Conservation (phyloP, 805 yeast species). For the Yueomyces sp. region DNA sequence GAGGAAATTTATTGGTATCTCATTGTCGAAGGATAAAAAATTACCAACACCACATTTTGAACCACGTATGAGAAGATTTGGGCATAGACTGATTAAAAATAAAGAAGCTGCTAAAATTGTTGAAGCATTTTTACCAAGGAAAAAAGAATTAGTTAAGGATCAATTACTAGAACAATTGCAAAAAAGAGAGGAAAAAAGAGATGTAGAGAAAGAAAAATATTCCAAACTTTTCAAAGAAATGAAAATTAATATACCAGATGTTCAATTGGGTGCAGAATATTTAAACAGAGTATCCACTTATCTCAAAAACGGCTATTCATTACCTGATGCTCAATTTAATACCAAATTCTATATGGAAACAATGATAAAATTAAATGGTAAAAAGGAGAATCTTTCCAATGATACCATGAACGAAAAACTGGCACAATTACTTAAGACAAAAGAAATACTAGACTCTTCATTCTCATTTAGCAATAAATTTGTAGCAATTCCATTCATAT, state of each 20-base stretch:
- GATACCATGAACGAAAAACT: conserved; percentile 16
- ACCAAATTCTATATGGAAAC: conserved; percentile 39
- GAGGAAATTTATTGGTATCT: conserved; percentile 82
- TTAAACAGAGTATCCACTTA: conserved; percentile 40
- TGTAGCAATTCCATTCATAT: conserved; percentile 10
- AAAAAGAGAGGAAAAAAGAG: conserved; percentile 30
- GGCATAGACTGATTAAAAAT: conserved; percentile 44
- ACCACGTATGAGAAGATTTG: conserved; percentile 81
- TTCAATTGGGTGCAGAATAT: conserved; percentile 34
- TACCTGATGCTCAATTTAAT: conserved; percentile 44
- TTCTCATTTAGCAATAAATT: conserved; percentile 18
- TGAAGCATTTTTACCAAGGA: conserved; percentile 42
- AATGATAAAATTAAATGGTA: conserved; percentile 29
- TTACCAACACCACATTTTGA: conserved; percentile 85
- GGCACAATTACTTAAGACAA: conserved; percentile 5
- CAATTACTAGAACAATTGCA: conserved; percentile 30
- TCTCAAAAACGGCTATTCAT: conserved; percentile 43
- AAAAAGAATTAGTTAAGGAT: conserved; percentile 46
- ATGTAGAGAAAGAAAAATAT: conserved; percentile 19
- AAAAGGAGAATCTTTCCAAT: conserved; percentile 24
- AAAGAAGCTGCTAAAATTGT: conserved; percentile 35
- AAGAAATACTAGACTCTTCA: conserved; percentile 7
- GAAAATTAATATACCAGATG: conserved; percentile 8
- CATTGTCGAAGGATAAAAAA: conserved; percentile 45
- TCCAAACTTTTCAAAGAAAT: conserved; percentile 12